A percentile compares a stretch with the other conserved stretches of the same genome.
Evolutionary conservation across 495 filamentous ascomycete species (phyloP).

Genomic region (Neurospora sp.): DNA sequence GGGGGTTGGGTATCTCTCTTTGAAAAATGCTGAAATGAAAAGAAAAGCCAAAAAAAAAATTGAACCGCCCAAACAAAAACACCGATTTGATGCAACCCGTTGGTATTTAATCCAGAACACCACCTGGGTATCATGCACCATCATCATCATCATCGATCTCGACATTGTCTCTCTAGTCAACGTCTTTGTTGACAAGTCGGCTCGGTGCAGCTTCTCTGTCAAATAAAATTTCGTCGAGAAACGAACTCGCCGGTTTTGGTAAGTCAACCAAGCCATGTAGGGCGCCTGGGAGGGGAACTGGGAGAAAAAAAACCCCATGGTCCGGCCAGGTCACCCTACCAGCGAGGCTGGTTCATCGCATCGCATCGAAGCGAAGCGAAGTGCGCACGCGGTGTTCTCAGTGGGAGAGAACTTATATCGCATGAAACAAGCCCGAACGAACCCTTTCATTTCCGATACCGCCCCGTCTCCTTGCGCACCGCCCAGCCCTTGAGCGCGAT

Average conservation of each 20-base stretch:
- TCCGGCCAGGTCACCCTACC: not conserved
- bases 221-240: not conserved
- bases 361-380: not conserved
- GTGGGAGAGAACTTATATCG: not conserved
- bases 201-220: not conserved
- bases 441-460: not conserved
- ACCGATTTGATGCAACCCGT: not conserved
- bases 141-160: not conserved
- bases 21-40: not conserved
- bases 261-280: not conserved
- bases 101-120: not conserved
- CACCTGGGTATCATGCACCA: not conserved
- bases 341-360: not conserved
- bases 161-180: not conserved
- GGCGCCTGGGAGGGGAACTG: not conserved
- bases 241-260: not conserved
- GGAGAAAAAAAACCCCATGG: not conserved
- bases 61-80: not conserved
- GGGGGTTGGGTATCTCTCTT: not conserved
- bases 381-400: not conserved
- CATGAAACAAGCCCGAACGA: not conserved
- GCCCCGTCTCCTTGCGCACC: constrained; percentile 44
- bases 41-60: too few relatives aligned
- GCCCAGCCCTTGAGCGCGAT: constrained; percentile 92
- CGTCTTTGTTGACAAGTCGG: not conserved